Conservation (phyloP, 2,329 filamentous ascomycete species). For the Scleromitrula shiraiana region DNA sequence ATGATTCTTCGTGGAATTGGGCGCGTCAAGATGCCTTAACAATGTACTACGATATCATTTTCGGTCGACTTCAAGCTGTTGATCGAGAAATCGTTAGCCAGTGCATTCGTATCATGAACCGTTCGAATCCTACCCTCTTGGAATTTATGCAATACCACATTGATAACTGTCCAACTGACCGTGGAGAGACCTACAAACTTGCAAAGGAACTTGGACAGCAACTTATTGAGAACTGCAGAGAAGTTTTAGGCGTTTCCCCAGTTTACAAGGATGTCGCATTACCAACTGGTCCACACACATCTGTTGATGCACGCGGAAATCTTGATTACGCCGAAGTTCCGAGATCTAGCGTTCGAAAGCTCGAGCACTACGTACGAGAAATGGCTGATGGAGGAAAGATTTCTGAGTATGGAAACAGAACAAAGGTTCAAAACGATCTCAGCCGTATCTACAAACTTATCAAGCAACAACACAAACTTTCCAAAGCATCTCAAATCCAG, state of each 20-base stretch:
- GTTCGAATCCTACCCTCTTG: conserved; percentile 87
- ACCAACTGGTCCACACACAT: conserved; percentile 86
- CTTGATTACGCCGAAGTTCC: conserved; percentile 86
- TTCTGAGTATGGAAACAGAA: conserved; percentile 95
- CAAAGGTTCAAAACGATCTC: conserved; percentile 95
- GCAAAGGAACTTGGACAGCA: conserved; percentile 89
- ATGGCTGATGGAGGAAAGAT: conserved; percentile 99
- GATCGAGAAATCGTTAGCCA: conserved; percentile 98
- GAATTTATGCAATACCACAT: conserved; percentile 99
- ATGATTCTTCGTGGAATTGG: conserved; percentile 99
- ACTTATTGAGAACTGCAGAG: conserved; percentile 95
- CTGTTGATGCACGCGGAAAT: conserved; percentile 86
- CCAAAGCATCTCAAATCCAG: conserved; percentile 90
- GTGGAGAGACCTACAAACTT: conserved; percentile 95
- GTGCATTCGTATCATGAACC: conserved; percentile 99
- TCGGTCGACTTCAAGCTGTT: conserved; percentile 83
- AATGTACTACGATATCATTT: conserved; percentile 99
- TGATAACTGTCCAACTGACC: conserved; percentile 93
- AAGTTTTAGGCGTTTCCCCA: conserved; percentile 74
- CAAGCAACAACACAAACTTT: conserved; percentile 95
- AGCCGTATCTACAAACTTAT: conserved; percentile 97
- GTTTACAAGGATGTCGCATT: conserved; percentile 94
- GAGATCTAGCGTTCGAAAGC: conserved; percentile 82
- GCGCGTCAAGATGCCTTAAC: conserved; percentile 91
- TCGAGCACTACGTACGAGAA: conserved; percentile 96